phyloP scores from a whole-genome alignment of 306 rosid species.

The Corylus americana region DNA sequence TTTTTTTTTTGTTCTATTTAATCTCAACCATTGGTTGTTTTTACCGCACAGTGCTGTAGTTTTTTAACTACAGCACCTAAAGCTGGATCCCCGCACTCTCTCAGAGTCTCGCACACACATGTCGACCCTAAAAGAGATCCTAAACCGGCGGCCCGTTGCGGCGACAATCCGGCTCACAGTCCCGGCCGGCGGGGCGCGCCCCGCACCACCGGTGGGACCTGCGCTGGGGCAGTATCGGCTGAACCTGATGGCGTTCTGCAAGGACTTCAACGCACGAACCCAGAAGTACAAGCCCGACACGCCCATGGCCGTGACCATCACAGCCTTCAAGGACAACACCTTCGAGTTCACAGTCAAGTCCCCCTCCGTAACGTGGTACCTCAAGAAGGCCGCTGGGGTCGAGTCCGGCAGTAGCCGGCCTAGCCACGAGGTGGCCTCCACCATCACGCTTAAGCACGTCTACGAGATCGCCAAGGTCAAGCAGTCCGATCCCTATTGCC shows the following conservation, averaged over 20 bases:
- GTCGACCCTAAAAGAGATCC: conserved; percentile 73
- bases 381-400: conserved; percentile 78
- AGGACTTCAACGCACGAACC: conserved; percentile 85
- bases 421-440: conserved; percentile 64
- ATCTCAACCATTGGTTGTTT: too few relatives aligned
- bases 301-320: conserved; percentile 83
- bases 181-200: conserved; percentile 72
- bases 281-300: conserved; percentile 79
- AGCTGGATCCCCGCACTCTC: not conserved
- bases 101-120: conserved; percentile 8
- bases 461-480: conserved; percentile 84
- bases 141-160: conserved; percentile 64
- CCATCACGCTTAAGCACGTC: conserved; percentile 65
- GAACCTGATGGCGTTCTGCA: conserved; percentile 91
- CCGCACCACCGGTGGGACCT: conserved; percentile 78
- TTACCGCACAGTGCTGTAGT: too few relatives aligned
- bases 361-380: conserved; percentile 74
- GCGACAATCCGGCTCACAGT: conserved; percentile 75
- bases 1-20: too few relatives aligned
- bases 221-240: conserved; percentile 84
- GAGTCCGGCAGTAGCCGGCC: conserved; percentile 76
- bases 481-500: conserved; percentile 73
- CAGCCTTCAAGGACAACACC: conserved; percentile 87
- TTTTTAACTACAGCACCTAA: too few relatives aligned
- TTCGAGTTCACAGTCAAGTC: conserved; percentile 78